Percentiles rank a stretch among this genome's conserved stretches.
phyloP scores from a whole-genome alignment of 2,329 filamentous ascomycete genomes.

The Fusarium avenaceum region DNA sequence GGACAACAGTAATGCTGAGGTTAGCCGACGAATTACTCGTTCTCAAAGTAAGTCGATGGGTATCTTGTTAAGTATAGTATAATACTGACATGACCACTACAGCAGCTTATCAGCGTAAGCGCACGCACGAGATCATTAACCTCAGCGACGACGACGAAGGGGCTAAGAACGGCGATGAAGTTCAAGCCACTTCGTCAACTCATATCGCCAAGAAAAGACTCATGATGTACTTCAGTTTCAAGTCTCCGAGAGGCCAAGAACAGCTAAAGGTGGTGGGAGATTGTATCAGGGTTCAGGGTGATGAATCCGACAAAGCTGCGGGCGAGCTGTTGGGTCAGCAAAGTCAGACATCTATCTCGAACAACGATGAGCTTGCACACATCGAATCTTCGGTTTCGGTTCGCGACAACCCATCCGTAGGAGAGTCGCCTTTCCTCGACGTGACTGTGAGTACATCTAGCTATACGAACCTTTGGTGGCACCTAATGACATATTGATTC shows the following conservation, averaged over 20 bases:
- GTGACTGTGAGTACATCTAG: background rate
- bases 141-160: background rate
- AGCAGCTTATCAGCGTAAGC: background rate
- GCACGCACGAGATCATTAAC: background rate
- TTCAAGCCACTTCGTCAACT: background rate
- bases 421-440: background rate
- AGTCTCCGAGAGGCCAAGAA: background rate
- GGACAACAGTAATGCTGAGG: background rate
- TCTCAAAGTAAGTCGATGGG: background rate
- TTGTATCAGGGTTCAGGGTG: conserved; percentile 2
- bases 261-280: background rate
- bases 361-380: background rate
- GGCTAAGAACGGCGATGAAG: background rate
- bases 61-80: too few relatives aligned
- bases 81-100: background rate
- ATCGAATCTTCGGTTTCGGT: background rate
- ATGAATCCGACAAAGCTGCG: background rate
- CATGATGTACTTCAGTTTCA: conserved; percentile 5
- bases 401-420: background rate
- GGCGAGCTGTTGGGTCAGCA: background rate
- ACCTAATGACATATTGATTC: background rate
- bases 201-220: conserved; percentile 2
- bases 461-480: accelerated
- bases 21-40: too few relatives aligned
- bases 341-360: background rate